phyloP scores from a whole-genome alignment of 2,329 filamentous ascomycete genomes.

The Westerdykella aurantiaca region DNA sequence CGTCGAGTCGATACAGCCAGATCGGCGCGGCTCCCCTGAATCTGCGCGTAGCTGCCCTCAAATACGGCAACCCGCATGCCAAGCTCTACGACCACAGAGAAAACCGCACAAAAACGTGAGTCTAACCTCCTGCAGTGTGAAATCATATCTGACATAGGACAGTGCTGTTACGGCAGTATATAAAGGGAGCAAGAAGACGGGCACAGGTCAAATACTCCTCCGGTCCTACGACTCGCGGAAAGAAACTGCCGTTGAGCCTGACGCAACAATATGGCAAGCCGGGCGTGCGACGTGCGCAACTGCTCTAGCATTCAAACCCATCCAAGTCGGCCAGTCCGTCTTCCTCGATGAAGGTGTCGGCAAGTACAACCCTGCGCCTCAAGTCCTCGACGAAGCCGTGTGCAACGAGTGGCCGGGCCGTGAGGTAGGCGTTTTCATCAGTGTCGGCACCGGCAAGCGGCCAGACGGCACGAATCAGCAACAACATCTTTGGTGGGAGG shows the following conservation, averaged over 20 bases:
- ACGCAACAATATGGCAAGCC: slow-evolving; percentile 96
- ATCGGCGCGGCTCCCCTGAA: slow-evolving; percentile 59
- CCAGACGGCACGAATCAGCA: slow-evolving; percentile 63
- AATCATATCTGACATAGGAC: slow-evolving; percentile 13
- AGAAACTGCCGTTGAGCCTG: slow-evolving; percentile 83
- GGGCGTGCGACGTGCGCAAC: slow-evolving; percentile 91
- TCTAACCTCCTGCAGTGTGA: slow-evolving; percentile 11
- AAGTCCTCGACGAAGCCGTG: slow-evolving; percentile 81
- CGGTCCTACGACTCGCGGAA: slow-evolving; percentile 93
- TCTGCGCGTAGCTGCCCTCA: slow-evolving; percentile 44
- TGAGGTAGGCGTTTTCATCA: slow-evolving; percentile 87
- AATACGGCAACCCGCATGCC: slow-evolving; percentile 77
- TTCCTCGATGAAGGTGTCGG: slow-evolving; percentile 92
- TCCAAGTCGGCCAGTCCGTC: slow-evolving; percentile 84
- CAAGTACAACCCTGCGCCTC: slow-evolving; percentile 83
- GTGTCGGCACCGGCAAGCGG: slow-evolving; percentile 87
- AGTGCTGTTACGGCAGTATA: slow-evolving; percentile 89
- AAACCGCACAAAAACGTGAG: slow-evolving; percentile 83
- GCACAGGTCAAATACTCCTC: slow-evolving; percentile 61
- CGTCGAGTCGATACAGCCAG: slow-evolving; percentile 77
- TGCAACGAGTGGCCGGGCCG: slow-evolving; percentile 93
- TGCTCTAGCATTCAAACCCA: slow-evolving; percentile 89
- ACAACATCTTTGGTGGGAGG: slow-evolving; percentile 83
- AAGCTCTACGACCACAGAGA: slow-evolving; percentile 82
- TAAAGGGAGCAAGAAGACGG: slow-evolving; percentile 67